Evolutionary conservation across 2,329 filamentous ascomycete genomes (phyloP).

Genomic region (Botrytis pseudocinerea): DNA sequence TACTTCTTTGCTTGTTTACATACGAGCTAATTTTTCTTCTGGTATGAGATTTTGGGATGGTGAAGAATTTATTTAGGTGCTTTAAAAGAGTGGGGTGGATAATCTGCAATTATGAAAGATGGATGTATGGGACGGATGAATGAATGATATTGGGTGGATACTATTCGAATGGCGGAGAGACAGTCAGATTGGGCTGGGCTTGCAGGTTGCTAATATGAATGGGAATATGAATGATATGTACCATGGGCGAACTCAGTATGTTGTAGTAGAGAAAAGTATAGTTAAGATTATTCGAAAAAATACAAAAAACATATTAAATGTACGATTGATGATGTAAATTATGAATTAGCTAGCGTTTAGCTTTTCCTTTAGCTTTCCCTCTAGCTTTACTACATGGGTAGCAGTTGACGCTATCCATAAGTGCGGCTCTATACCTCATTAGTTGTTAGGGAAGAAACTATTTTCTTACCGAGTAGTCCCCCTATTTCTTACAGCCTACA

Average conservation of each 20-base stretch:
- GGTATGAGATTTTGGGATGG: background rate
- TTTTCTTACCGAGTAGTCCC: background rate
- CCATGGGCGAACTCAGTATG: background rate
- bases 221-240: conserved; percentile 4
- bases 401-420: background rate
- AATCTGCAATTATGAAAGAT: background rate
- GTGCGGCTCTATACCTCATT: background rate
- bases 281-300: background rate
- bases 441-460: background rate
- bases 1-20: background rate
- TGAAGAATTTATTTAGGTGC: background rate
- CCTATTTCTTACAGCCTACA: background rate
- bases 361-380: background rate
- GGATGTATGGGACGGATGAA: background rate
- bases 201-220: background rate
- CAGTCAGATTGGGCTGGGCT: background rate
- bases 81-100: background rate
- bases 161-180: background rate
- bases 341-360: background rate
- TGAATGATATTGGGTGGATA: conserved; percentile 7
- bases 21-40: background rate
- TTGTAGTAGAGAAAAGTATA: background rate
- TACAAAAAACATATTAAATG: background rate
- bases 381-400: background rate
- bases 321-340: background rate